Evolutionary conservation across 495 filamentous ascomycete genomes (phyloP), one percentile per base, ranked within the genome.

Genomic region (Penicillium salamii): DNA sequence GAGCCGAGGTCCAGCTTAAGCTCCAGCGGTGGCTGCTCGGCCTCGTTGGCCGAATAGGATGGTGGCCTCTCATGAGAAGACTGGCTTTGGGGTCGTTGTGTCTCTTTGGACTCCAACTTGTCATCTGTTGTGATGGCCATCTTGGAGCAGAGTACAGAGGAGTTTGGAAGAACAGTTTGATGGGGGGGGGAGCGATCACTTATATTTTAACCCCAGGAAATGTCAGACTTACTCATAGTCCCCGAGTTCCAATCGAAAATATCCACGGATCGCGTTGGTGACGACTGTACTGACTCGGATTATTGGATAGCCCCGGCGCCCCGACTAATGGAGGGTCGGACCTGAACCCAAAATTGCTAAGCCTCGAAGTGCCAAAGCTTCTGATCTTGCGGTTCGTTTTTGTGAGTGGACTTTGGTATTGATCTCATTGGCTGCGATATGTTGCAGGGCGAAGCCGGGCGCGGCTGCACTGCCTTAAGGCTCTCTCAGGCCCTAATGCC

Each of bases 111-210:
- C 3, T 26, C 23, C 8, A 8, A 49, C 48, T 44, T 54, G 11
- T 50, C 21, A 32, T 50, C 50, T 39, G 39, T 53, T n/a, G 43
- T 41, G 3, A 51, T 21, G 19, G 43, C 55, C 55, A 59, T 62
- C 14, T 13, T 56, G 41, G 33, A 45, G 17, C 29, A n/a, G 41
- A 43, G 28, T 17, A 18, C n/a, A n/a, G n/a, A n/a, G n/a, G n/a
- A n/a, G n/a, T n/a, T n/a, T n/a, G n/a, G n/a, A n/a, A n/a, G n/a
- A n/a, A n/a, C n/a, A n/a, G n/a, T n/a, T n/a, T n/a, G n/a, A n/a
- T n/a, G n/a, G n/a, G n/a, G n/a, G n/a, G n/a, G n/a, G n/a, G n/a
- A n/a, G n/a, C n/a, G n/a, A n/a, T n/a, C n/a, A n/a, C n/a, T n/a
- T n/a, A n/a, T n/a, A n/a, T n/a, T n/a, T n/a, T n/a, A n/a, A 12